These are phyloP conservation scores for Ogataea nakhonphanomensis DNA, from an alignment of 805 yeast genomes.

Conservation along the genomic window DNA sequence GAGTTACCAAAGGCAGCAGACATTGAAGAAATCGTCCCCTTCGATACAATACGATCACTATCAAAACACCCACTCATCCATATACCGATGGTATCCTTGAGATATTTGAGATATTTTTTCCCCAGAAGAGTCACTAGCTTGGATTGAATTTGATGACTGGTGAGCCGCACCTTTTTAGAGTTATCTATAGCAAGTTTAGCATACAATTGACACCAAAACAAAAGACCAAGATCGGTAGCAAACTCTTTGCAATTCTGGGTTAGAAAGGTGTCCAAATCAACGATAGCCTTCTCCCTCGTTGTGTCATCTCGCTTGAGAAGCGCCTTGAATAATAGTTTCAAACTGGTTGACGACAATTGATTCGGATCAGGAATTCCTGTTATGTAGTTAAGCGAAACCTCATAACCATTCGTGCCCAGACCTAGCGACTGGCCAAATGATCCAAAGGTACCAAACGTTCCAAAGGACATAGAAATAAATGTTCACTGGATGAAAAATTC, in stretches of 20 bases:
- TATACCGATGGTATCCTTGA: conserved; percentile 68
- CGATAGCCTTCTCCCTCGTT: conserved; percentile 80
- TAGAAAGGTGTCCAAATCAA: conserved; percentile 44
- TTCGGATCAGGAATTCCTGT: conserved; percentile 76
- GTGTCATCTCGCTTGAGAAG: conserved; percentile 73
- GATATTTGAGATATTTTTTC: conserved; percentile 58
- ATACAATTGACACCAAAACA: conserved; percentile 75
- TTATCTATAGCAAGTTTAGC: conserved; percentile 75
- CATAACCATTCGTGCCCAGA: conserved; percentile 38
- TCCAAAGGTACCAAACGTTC: conserved; percentile 16
- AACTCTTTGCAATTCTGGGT: conserved; percentile 24
- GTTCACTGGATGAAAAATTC: neutral
- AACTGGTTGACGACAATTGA: conserved; percentile 39
- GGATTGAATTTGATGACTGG: conserved; percentile 65
- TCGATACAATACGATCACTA: conserved; percentile 57
- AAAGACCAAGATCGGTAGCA: conserved; percentile 53
- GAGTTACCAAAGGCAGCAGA: conserved; percentile 53
- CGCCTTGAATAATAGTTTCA: conserved; percentile 69
- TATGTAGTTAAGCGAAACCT: conserved; percentile 69
- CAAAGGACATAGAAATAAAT: conserved; percentile 17
- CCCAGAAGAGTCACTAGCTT: conserved; percentile 46
- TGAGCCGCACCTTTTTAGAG: conserved; percentile 58
- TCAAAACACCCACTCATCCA: conserved; percentile 75
- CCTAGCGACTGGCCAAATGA: conserved; percentile 20
- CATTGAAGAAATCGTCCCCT: conserved; percentile 45